Evolutionary conservation across 768 basidiomycete species (phyloP).

Genomic region (Mycena latifolia): DNA sequence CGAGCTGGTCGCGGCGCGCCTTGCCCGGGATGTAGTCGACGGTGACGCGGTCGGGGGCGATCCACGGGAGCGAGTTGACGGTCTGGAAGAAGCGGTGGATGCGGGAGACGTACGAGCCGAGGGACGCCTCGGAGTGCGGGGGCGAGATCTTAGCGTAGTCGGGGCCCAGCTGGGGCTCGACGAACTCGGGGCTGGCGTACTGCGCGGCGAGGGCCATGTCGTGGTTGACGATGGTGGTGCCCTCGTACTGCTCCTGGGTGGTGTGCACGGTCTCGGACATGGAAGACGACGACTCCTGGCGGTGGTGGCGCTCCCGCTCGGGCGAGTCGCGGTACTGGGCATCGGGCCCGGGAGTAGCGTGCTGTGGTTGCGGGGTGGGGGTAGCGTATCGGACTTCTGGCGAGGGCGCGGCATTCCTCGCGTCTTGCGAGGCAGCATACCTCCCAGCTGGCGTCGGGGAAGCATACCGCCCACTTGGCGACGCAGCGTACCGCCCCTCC

Average conservation of each 20-base stretch:
- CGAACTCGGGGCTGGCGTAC: constrained; percentile 50
- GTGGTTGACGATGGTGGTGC: constrained; percentile 37
- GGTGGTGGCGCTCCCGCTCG: constrained; percentile 29
- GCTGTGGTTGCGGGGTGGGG: neutral
- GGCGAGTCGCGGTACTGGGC: constrained; percentile 9
- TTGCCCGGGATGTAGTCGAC: constrained; percentile 57
- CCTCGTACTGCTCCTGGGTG: constrained; percentile 39
- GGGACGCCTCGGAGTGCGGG: constrained; percentile 48
- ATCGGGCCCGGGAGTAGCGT: neutral
- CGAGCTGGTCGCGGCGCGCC: constrained; percentile 13
- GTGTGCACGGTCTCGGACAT: constrained; percentile 38
- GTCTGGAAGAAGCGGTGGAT: constrained; percentile 48
- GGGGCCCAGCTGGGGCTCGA: constrained; percentile 55
- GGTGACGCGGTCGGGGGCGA: constrained; percentile 54
- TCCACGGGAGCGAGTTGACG: constrained; percentile 60
- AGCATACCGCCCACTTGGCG: constrained; percentile 3
- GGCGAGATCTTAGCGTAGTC: constrained; percentile 65
- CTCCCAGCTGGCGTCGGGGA: neutral
- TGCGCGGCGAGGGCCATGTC: constrained; percentile 34
- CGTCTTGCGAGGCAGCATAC: neutral
- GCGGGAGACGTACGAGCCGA: constrained; percentile 49
- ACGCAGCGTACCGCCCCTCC: no score
- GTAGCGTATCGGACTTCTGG: neutral
- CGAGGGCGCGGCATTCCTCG: constrained; percentile 27
- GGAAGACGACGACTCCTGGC: constrained; percentile 34